These are phyloP conservation scores for Euptelea pleiosperma DNA, from an alignment of 164 flowering plant species.

Conservation along the genomic window DNA sequence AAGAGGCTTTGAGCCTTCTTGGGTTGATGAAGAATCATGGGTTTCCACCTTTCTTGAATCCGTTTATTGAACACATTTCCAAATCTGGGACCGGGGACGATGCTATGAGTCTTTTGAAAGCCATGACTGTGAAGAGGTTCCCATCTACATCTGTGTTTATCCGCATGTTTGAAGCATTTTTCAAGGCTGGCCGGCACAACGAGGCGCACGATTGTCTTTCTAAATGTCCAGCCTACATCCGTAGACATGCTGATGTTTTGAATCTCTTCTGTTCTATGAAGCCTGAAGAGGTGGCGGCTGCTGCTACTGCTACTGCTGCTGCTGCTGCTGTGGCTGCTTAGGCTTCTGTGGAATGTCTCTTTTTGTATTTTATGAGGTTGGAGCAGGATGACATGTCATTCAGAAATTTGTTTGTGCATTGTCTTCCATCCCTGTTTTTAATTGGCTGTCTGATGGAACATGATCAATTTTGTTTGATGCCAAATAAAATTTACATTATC, in stretches of 20 bases:
- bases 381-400: conserved; percentile 9
- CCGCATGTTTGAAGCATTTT: conserved; percentile 56
- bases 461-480: conserved; percentile 5
- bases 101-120: conserved; percentile 48
- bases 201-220: conserved; percentile 70
- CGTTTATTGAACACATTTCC: conserved; percentile 49
- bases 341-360: conserved; percentile 13
- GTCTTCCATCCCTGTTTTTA: neutral
- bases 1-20: conserved; percentile 51
- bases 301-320: conserved; percentile 25
- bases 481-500: neutral
- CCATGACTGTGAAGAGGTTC: conserved; percentile 50
- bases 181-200: conserved; percentile 47
- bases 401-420: conserved; percentile 6
- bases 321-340: conserved; percentile 32
- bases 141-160: conserved; percentile 58
- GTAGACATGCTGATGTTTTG: conserved; percentile 71
- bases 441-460: neutral
- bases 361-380: conserved; percentile 13
- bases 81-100: conserved; percentile 63
- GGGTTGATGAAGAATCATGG: conserved; percentile 65
- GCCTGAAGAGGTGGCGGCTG: conserved; percentile 20
- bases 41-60: conserved; percentile 63
- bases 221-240: conserved; percentile 54
- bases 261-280: conserved; percentile 50